Evolutionary conservation across 2,329 filamentous ascomycete species (phyloP).

Genomic region (Ophiostoma fasciatum): DNA sequence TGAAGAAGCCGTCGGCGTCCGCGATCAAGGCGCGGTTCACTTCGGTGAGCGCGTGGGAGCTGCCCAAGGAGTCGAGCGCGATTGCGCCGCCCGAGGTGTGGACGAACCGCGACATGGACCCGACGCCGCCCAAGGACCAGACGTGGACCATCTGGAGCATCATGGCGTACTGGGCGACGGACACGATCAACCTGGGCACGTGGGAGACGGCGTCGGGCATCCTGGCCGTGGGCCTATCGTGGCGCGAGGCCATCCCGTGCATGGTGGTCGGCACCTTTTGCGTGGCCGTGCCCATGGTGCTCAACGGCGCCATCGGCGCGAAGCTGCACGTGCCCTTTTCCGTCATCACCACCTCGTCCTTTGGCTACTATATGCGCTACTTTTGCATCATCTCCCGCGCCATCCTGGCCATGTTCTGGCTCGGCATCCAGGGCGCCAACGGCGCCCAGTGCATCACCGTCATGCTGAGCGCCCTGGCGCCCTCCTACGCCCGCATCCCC

Average conservation of each 20-base stretch:
- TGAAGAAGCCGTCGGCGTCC: slow-evolving; percentile 6
- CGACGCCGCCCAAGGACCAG: slow-evolving; percentile 21
- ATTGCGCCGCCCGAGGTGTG: slow-evolving; percentile 19
- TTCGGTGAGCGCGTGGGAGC: slow-evolving; percentile 15
- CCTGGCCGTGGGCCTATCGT: slow-evolving; percentile 14
- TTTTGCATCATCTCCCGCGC: slow-evolving; percentile 26
- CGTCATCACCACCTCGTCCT: slow-evolving; percentile 27
- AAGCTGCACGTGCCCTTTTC: slow-evolving; percentile 33
- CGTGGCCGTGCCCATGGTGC: slow-evolving; percentile 36
- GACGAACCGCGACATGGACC: slow-evolving; percentile 20
- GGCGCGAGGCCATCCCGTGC: slow-evolving; percentile 31
- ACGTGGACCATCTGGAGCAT: slow-evolving; percentile 18
- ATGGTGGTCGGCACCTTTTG: slow-evolving; percentile 46
- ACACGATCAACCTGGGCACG: slow-evolving; percentile 15
- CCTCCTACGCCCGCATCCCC: slow-evolving; percentile 21
- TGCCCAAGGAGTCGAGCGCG: slow-evolving; percentile 18
- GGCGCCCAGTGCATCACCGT: slow-evolving; percentile 15
- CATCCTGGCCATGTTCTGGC: slow-evolving; percentile 25
- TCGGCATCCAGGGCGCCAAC: slow-evolving; percentile 33
- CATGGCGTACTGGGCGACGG: slow-evolving; percentile 17
- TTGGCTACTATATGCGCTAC: slow-evolving; percentile 31
- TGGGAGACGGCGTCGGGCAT: slow-evolving; percentile 15
- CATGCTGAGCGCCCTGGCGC: slow-evolving; percentile 19
- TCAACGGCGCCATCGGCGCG: slow-evolving; percentile 32
- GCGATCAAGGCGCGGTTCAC: slow-evolving; percentile 8